A percentile compares a stretch with the other conserved stretches of the same genome.
phyloP scores from a whole-genome alignment of 176 grass and related monocot genomes.

The Pharus latifolius region DNA sequence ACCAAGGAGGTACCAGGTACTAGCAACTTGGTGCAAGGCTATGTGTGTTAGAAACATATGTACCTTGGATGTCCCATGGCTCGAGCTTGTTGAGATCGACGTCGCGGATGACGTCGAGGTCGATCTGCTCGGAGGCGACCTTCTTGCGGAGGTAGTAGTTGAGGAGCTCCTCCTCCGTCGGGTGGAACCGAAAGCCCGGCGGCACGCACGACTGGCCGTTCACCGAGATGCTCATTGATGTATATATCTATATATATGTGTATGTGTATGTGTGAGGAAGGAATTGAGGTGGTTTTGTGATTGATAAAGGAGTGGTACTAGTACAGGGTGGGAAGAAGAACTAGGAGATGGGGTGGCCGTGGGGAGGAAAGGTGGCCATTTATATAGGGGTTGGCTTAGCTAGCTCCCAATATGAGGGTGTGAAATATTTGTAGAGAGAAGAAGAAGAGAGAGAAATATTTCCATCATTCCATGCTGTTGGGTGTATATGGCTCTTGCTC shows the following conservation, averaged over 20 bases:
- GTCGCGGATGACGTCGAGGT: slow-evolving; percentile 94
- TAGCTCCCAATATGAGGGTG: too few relatives aligned
- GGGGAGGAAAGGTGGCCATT: slow-evolving; percentile 17
- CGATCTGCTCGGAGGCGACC: slow-evolving; percentile 80
- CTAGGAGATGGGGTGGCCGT: background rate
- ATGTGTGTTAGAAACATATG: background rate
- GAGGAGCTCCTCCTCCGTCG: slow-evolving; percentile 93
- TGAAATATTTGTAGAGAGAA: background rate
- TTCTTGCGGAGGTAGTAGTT: slow-evolving; percentile 96
- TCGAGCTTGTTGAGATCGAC: slow-evolving; percentile 99
- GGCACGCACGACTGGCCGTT: slow-evolving; percentile 96
- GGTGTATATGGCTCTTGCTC: background rate
- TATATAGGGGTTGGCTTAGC: slow-evolving; percentile 50
- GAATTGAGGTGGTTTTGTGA: background rate
- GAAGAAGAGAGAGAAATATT: background rate
- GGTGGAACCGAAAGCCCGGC: slow-evolving; percentile 96
- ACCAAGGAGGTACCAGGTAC: background rate
- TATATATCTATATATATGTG: background rate
- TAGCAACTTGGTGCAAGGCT: background rate
- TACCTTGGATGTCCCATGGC: slow-evolving; percentile 99
- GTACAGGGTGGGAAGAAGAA: background rate
- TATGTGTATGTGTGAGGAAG: too few relatives aligned
- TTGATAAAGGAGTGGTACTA: background rate
- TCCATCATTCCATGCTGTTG: slow-evolving; percentile 38
- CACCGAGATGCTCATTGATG: slow-evolving; percentile 85